These are phyloP conservation scores for Paraconiothyrium sp. DNA, from an alignment of 2,329 filamentous ascomycete species.

Conservation along the genomic window DNA sequence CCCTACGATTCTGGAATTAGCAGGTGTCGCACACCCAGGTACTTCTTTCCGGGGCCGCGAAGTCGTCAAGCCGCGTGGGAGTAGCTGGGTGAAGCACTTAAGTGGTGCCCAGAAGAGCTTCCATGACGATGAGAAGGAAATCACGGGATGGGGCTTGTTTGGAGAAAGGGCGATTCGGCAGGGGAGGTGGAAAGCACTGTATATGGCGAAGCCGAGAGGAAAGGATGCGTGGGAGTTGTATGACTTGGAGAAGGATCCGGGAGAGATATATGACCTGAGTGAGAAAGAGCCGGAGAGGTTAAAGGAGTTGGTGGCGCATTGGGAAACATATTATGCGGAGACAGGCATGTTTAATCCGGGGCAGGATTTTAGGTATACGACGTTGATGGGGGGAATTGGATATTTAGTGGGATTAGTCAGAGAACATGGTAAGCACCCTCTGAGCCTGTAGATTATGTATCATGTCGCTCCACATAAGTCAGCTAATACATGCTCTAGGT, in stretches of 20 bases:
- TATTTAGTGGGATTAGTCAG: too few relatives aligned
- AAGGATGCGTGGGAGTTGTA: constrained; percentile 24
- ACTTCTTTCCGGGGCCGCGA: constrained; percentile 34
- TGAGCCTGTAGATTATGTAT: too few relatives aligned
- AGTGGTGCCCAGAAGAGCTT: constrained; percentile 5
- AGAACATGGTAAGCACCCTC: too few relatives aligned
- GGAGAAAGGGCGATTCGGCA: constrained; percentile 18
- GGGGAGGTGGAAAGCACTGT: too few relatives aligned
- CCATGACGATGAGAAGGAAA: constrained; percentile 16
- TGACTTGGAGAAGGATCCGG: constrained; percentile 20
- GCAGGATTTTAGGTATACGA: constrained; percentile 14
- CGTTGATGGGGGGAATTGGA: neutral
- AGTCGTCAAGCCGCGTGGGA: too few relatives aligned
- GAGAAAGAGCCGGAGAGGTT: constrained; percentile 18
- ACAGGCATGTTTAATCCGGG: constrained; percentile 24
- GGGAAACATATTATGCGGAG: constrained; percentile 23
- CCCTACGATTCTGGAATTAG: constrained; percentile 22
- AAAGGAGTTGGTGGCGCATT: constrained; percentile 19
- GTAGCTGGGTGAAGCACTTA: constrained; percentile 11
- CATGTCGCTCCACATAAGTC: too few relatives aligned
- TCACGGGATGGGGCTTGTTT: constrained; percentile 24
- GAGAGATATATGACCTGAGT: constrained; percentile 19
- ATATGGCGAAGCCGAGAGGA: constrained; percentile 10
- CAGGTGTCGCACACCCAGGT: constrained; percentile 43
- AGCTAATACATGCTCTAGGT: too few relatives aligned